Evolutionary conservation across 192 early-diverging fungal genomes (phyloP), one percentile per base, ranked within the genome.

Genomic region (Podochytrium sp.): DNA sequence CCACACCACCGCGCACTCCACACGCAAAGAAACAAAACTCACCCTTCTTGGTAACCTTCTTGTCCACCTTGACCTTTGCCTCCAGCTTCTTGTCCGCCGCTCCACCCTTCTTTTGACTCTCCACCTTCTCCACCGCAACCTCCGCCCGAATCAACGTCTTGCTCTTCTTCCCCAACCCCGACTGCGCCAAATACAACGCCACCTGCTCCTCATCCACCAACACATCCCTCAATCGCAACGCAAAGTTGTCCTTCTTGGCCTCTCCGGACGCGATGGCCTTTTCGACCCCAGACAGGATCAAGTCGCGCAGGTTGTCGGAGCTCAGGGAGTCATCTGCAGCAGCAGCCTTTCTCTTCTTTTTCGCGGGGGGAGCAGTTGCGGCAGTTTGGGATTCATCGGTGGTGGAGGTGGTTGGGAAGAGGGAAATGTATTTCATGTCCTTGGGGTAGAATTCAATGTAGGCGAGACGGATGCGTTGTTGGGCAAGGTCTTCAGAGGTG

Each of bases 371-470:
- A 27, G n/a, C 52, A 7, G 43, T 40, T 20, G 38, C 3, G 27
- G 25, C n/a, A 16, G 57, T 41, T 32, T 35, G n/a, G 3, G 29
- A 34, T 42, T 1, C 20, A 37, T 37, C 39, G 14, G 23, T 52
- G 25, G 16, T 32, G 16, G 30, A 50, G 16, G 51, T 41, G 25
- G 65, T 68, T 6, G 81, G 76, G 65, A 83, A 83, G 29, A 83
- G 58, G 12, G 78, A 55, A 33, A 83, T 75, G 74, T 80, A 83
- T 64, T 83, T 83, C 74, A 83, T 78, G 55, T 83, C 81, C 29
- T 29, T 43, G 6, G 81, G 81, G 57, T 41, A 83, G 50, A 72
- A 71, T 43, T 60, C 29, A 29, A 72, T 74, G 65, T 83, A 83
- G 6, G 67, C 70, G 2, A 80, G 51, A 6, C 27, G 23, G 16